Percentiles rank a stretch among this genome's conserved stretches.
Conservation (phyloP, 768 basidiomycete species). For the Mycena rebaudengoi region DNA sequence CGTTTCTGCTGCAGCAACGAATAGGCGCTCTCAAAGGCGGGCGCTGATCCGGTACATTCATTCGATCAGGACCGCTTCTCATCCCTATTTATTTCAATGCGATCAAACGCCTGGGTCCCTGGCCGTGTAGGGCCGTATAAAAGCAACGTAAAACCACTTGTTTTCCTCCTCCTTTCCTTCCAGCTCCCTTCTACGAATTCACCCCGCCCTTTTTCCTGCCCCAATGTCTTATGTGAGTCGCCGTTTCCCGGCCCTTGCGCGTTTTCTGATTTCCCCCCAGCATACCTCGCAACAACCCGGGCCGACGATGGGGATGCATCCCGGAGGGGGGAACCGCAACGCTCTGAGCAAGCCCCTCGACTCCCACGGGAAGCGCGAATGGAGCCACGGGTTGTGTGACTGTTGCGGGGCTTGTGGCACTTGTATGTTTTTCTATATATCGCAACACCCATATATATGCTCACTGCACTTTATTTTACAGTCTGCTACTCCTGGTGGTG, state of each 20-base stretch:
- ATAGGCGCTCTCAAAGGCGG: too few species aligned
- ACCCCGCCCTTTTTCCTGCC: background rate
- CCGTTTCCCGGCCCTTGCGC: background rate
- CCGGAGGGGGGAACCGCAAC: constrained; percentile 39
- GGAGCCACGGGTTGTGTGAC: constrained; percentile 40
- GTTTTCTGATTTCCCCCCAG: background rate
- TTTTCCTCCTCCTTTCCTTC: too few species aligned
- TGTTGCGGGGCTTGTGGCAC: constrained; percentile 37
- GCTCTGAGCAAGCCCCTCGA: constrained; percentile 33
- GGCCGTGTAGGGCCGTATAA: too few species aligned
- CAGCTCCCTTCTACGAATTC: background rate
- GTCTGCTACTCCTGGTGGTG: constrained; percentile 42
- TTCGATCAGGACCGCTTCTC: too few species aligned
- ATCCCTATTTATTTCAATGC: too few species aligned
- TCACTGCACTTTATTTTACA: constrained; percentile 1
- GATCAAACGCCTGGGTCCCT: too few species aligned
- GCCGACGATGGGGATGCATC: constrained; percentile 25
- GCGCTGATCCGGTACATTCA: too few species aligned
- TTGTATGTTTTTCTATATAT: constrained; percentile 30
- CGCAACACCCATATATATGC: background rate
- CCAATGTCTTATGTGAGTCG: constrained; percentile 23
- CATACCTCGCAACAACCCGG: constrained; percentile 20
- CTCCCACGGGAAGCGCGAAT: constrained; percentile 37
- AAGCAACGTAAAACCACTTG: too few species aligned
- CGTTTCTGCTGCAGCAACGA: too few species aligned